Conservation (phyloP, 2,329 filamentous ascomycete genomes). For the Nothophaeocryptopus gaeumannii region DNA sequence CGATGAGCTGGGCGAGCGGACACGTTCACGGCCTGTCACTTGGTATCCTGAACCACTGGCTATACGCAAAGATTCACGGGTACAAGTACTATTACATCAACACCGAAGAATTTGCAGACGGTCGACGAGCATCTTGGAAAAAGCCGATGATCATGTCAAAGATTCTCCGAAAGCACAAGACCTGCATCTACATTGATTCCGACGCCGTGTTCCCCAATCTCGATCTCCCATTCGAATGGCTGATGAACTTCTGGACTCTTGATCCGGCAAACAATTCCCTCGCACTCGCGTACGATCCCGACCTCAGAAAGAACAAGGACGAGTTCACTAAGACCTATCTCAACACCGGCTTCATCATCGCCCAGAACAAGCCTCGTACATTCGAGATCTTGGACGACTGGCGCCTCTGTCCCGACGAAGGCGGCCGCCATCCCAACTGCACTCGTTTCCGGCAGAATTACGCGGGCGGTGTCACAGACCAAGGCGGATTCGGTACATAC, state of each 20-base stretch:
- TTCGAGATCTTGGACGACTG: slow-evolving; percentile 9
- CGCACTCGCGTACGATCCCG: slow-evolving; percentile 6
- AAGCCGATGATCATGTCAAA: slow-evolving; percentile 6
- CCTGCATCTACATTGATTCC: slow-evolving; percentile 11
- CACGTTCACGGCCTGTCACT: slow-evolving; percentile 6
- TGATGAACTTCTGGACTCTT: slow-evolving; percentile 11
- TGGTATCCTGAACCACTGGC: slow-evolving; percentile 12
- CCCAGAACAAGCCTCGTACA: slow-evolving; percentile 3
- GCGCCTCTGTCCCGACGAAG: slow-evolving; percentile 8
- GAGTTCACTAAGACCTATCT: slow-evolving; percentile 1
- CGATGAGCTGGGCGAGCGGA: slow-evolving; percentile 4
- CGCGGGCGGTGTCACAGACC: slow-evolving; percentile 4
- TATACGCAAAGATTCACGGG: slow-evolving; percentile 9
- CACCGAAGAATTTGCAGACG: slow-evolving; percentile 3
- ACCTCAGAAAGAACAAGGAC: slow-evolving; percentile 1
- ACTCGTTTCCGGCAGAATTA: slow-evolving; percentile 1
- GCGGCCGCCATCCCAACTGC: slow-evolving; percentile 4
- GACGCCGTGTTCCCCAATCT: slow-evolving; percentile 11
- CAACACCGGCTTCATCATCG: slow-evolving; percentile 12
- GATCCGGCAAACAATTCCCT: slow-evolving; percentile 4
- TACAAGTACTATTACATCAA: slow-evolving; percentile 14
- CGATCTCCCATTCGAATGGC: slow-evolving; percentile 12
- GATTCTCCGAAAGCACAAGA: slow-evolving; percentile 7
- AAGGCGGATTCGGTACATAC: slow-evolving; percentile 11
- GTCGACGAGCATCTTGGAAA: slow-evolving; percentile 8